Evolutionary conservation across 495 filamentous ascomycete species (phyloP), one percentile per base, ranked within the genome.

Genomic region (Bathelium albidoporum): DNA sequence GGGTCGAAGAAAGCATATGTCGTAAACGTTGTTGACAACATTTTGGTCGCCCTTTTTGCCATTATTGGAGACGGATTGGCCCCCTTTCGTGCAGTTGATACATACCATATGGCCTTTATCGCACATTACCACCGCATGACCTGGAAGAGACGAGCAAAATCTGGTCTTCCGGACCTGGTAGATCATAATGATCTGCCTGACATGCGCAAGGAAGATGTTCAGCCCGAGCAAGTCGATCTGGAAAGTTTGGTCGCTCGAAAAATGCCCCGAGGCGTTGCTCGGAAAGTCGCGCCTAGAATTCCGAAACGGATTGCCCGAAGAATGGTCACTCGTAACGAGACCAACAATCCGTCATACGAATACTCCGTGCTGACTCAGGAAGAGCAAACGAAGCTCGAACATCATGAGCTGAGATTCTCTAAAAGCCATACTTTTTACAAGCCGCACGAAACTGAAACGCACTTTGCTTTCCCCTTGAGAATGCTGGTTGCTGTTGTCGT

Each of bases 371-470:
- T 91, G 2, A 79, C 75, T n/a, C 78, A 79, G 12, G 72, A 77
- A 45, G 82, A 89, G 68, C 84, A 89, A 69, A 74, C 73, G 29
- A 78, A 77, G 43, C 77, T 91, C n/a, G 77, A 81, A 36, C 82
- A 90, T 64, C 87, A 91, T 67, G 85, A 89, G 66, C 78, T 73
- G 34, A 90, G 89, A 68, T 85, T 90, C 62, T 77, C 85, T 62
- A 86, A 83, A 58, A 87, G 84, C 0, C 88, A 91, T 68, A 87
- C 86, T 0, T 91, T 89, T 71, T 91, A 90, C 77, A 89, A 89
- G 71, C 88, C 88, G 1, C 87, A 91, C 72, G 88, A 90, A 75
- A 90, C 87, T 0, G 74, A 82, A 49, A 90, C 87, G 2, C 88
- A 91, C 68, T 80, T 84, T 68, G 87, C 88, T 2, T 91, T 91